A percentile compares a stretch with the other conserved stretches of the same genome.
Evolutionary conservation across 768 basidiomycete genomes (phyloP).

Genomic region (Paxillus ammoniavirescens): DNA sequence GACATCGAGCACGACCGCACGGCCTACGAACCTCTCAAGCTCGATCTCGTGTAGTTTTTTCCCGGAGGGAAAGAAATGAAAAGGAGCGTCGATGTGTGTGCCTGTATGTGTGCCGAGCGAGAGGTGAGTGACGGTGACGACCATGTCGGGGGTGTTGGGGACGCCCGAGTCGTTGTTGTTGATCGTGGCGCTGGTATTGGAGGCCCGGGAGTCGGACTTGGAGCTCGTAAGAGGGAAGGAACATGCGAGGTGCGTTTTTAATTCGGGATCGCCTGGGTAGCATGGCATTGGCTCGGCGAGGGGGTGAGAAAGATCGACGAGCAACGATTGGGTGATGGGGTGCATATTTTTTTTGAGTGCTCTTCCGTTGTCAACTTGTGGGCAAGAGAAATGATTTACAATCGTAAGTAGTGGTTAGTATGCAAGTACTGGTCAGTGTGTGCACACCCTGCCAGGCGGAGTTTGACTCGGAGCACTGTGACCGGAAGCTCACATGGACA

Average conservation of each 20-base stretch:
- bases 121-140: slow-evolving; percentile 35
- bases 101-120: slow-evolving; percentile 69
- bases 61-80: slow-evolving; percentile 63
- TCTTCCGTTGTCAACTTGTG: no score
- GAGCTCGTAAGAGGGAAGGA: slow-evolving; percentile 8
- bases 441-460: no score
- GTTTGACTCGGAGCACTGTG: no score
- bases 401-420: no score
- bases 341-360: slow-evolving; percentile 10
- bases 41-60: slow-evolving; percentile 57
- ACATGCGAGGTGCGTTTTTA: slow-evolving; percentile 21
- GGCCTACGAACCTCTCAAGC: slow-evolving; percentile 51
- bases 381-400: no score
- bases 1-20: slow-evolving; percentile 56
- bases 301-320: slow-evolving; percentile 29
- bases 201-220: background rate
- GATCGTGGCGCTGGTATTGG: background rate
- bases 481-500: no score
- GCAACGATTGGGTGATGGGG: background rate
- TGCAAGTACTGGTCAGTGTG: no score
- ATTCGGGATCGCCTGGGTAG: slow-evolving; percentile 29
- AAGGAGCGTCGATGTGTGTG: slow-evolving; percentile 79
- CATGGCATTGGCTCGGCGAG: slow-evolving; percentile 20
- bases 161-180: slow-evolving; percentile 14
- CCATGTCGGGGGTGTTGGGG: slow-evolving; percentile 4